Evolutionary conservation across 345 rosid species (phyloP), one percentile per base, ranked within the genome.

Genomic region (Ceriops decandra): DNA sequence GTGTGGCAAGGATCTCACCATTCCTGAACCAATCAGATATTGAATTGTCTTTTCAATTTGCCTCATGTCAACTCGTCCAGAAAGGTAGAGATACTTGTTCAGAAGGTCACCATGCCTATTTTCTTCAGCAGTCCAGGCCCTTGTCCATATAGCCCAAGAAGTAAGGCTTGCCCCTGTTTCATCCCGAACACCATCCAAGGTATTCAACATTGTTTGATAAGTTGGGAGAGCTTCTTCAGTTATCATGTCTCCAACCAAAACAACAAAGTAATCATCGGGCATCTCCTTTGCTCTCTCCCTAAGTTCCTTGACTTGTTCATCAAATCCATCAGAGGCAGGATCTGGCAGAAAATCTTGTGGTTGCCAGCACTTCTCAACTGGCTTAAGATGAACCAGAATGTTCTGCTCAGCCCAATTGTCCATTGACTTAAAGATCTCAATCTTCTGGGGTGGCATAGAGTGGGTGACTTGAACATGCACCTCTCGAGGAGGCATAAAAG

Each of bases 121-220:
- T 68, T 88, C 93, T 72, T 88, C 93, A 1, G 90, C 88, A 3
- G 86, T 81, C 90, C 93, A 86, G 2, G 83, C 85, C 75, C 87
- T 82, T 0, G 81, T 84, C 90, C 93, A 88, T 54, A 83, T 62
- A 28, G 90, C 88, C 93, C 93, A 88, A 62, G 82, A 32, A 13
- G 71, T 71, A 36, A 16, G 65, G 56, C 63, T 64, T 2, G 57
- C 69, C 19, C 82, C 82, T 26, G 79, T 75, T 64, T 79, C 79
- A 60, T 79, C 79, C n/a, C 72, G 69, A 32, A 67, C 65, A 11
- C 65, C 63, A 19, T 79, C 79, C 16, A 71, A 27, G 46, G 73
- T 52, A 52, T 63, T 71, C 33, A 74, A 22, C 60, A 71, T 63
- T 15, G 82, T 49, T 52, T 79, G 79, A 62, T 74, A 79, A 15